These are phyloP conservation scores for Taphrina confusa DNA, from an alignment of 1,139 yeast genomes.

Conservation along the genomic window DNA sequence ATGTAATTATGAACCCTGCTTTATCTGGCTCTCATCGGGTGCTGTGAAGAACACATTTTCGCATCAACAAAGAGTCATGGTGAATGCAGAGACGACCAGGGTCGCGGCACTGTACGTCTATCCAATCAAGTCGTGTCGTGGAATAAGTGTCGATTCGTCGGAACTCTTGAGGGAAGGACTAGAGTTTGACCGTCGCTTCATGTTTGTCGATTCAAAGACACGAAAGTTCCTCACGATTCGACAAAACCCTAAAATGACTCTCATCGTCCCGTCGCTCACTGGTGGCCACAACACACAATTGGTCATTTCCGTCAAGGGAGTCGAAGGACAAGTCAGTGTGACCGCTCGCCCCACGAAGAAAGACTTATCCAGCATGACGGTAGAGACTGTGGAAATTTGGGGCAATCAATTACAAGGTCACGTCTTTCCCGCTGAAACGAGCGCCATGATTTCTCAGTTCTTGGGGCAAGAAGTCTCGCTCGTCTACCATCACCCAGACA, in stretches of 20 bases:
- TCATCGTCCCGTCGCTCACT: constrained; percentile 10
- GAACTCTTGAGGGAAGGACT: constrained; percentile 17
- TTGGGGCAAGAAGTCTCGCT: constrained; percentile 23
- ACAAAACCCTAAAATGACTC: constrained; percentile 15
- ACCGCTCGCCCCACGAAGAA: not conserved
- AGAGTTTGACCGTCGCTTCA: constrained; percentile 23
- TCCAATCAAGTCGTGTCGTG: constrained; percentile 32
- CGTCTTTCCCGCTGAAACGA: constrained; percentile 1
- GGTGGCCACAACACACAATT: not conserved
- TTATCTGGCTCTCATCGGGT: no score
- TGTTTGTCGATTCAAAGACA: constrained; percentile 17
- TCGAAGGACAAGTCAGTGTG: not conserved
- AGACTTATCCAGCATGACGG: not conserved
- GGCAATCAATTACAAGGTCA: not conserved
- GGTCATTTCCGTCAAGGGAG: not conserved
- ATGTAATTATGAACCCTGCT: no score
- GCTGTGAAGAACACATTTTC: no score
- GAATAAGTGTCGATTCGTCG: constrained; percentile 11
- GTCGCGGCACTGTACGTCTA: constrained; percentile 28
- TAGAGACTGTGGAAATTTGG: constrained; percentile 21
- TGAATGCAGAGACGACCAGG: constrained; percentile 1
- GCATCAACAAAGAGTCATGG: not conserved
- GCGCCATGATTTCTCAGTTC: constrained; percentile 1
- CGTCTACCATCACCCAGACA: constrained; percentile 16
- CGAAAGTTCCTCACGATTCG: constrained; percentile 30